A percentile compares a stretch with the other conserved stretches of the same genome.
phyloP scores from a whole-genome alignment of 225 moss, liverwort and hornwort genomes.

The Rhytidiadelphus loreus region DNA sequence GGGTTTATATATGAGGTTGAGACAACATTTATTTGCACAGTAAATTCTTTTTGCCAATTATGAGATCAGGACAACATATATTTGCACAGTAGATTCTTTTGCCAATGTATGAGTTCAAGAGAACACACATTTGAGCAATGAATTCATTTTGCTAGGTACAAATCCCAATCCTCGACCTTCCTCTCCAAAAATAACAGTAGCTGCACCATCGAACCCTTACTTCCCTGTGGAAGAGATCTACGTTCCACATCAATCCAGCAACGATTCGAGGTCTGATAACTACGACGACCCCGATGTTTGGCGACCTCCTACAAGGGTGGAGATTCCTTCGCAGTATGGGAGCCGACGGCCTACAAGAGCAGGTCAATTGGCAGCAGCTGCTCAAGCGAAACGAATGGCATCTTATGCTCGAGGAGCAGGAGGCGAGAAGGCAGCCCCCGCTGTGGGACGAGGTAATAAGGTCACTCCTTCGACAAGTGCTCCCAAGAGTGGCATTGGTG shows the following conservation, averaged over 20 bases:
- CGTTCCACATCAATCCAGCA: constrained; percentile 41
- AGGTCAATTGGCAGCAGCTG: constrained; percentile 90
- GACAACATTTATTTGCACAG: background rate
- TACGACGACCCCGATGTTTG: constrained; percentile 97
- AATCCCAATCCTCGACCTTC: constrained; percentile 36
- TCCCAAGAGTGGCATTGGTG: constrained; percentile 41
- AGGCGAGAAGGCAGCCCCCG: constrained; percentile 22
- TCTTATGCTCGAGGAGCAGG: constrained; percentile 50
- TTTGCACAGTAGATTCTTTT: background rate
- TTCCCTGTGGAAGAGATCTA: constrained; percentile 71
- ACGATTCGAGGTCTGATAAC: constrained; percentile 35
- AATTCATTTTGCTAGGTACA: background rate
- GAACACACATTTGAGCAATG: background rate
- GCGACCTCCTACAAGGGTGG: constrained; percentile 77
- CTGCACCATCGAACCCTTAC: constrained; percentile 47
- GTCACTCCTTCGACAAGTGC: constrained; percentile 31
- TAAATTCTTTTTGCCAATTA: background rate
- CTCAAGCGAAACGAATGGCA: constrained; percentile 84
- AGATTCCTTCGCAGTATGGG: constrained; percentile 84
- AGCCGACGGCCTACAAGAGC: constrained; percentile 88
- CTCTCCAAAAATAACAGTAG: constrained; percentile 42
- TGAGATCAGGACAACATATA: background rate
- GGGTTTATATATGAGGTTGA: background rate
- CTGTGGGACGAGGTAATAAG: constrained; percentile 47
- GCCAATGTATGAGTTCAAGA: background rate